Evolutionary conservation across 352 stramenopile genomes (phyloP), one percentile per base, ranked within the genome.

Genomic region (Saprolegnia diclina): DNA sequence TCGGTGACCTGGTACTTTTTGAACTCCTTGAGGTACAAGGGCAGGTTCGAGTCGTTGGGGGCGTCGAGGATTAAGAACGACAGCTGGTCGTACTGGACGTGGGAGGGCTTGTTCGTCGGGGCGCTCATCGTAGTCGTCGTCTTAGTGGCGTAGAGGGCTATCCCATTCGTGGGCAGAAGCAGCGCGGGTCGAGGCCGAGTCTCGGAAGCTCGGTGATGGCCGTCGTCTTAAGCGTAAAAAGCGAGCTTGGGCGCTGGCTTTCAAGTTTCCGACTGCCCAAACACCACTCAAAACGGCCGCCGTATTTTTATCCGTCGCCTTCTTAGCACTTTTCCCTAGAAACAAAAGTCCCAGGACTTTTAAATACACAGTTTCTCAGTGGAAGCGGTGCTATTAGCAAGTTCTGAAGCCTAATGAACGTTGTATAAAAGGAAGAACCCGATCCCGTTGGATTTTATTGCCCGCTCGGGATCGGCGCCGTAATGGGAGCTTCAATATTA

Each of bases 41-140:
- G 92, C 61, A 99, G 80, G 76, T 99, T 99, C 70, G 80, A 86
- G 75, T 98, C 87, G 65, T 91, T 97, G 26, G 97, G 97, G 32
- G 95, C 91, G 78, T 99, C 97, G 92, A 99, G 98, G 73, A 99
- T 98, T 38, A 99, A 85, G 74, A 99, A 99, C 57, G 86, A 91
- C 72, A 99, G 79, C 68, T 94, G 78, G 71, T 93, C 82, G 78
- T 83, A 92, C 74, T 92, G 84, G 70, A 97, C 85, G 71, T 92
- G 76, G 56, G 85, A 92, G 56, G 85, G 85, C 75, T 94, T 94
- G 80, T 92, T 94, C 37, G 83, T 91, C 26, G 80, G 82, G 45
- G 83, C 82, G 70, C 90, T 93, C 85, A 93, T 92, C 63, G 48
- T 82, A 29, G 16, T 50, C 22, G 24, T 65, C 52, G 24, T 52